Evolutionary conservation across 164 flowering plant species (phyloP), one percentile per base, ranked within the genome.

Genomic region (Protea cynaroides): DNA sequence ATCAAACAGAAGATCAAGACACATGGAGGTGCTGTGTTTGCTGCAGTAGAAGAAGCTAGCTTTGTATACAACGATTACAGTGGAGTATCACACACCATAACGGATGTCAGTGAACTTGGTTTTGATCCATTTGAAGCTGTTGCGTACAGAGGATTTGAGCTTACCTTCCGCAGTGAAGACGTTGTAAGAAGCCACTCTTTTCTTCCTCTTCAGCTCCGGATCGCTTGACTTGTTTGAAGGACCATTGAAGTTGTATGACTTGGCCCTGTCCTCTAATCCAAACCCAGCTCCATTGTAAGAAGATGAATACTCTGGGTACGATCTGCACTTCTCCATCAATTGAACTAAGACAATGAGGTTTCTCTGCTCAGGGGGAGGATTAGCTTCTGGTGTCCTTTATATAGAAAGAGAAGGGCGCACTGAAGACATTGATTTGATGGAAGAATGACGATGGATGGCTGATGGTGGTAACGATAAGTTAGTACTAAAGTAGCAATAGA

Each of bases 81-180:
- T 11, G 49, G 12, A 44, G 49, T 44, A 2, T 64, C 68, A 79
- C 51, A 71, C 70, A 38, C 82, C 79, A 36, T 83, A 70, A 8
- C 81, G 82, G 47, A 75, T 55, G 34, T 85, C 88, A 25, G 47
- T 74, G 58, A 85, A 76, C 82, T 86, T 89, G 79, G 55, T 70
- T 73, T 86, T 89, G 80, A 89, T 84, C 96, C 96, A 89, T 75
- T 85, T 89, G 82, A 86, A 81, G 79, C 90, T 85, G 74, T 59
- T 83, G 37, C 83, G 79, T 7, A 89, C 77, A 8, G 81, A 75
- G 0, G 88, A 77, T 65, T 86, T 86, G 4, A 89, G 65, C 76
- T 85, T 89, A 12, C 83, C 83, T 75, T 89, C 96, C 69, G 47
- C 58, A 2, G 82, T 69, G 44, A 82, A 78, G 29, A 83, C 84